Base-by-base conservation (phyloP, 306 rosid genomes). In the Alnus rubra region DNA sequence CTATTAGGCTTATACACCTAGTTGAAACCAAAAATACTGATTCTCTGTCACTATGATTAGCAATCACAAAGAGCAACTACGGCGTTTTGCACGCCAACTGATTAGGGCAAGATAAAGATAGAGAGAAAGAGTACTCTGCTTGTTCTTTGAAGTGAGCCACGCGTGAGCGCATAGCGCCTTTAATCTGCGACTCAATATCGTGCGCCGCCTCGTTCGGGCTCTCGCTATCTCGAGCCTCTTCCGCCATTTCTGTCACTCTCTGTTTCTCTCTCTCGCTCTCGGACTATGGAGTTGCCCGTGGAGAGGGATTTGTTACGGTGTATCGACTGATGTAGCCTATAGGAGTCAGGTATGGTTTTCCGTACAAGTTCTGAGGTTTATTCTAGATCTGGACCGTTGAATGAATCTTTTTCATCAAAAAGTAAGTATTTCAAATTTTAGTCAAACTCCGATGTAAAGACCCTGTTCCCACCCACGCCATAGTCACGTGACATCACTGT, bases 131-230 rank as follows among this genome's bases (percentile, higher is more conserved):
- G 39, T 60, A 93, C 98, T 91, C 91, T 55, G 98, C 81, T 83
- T 88, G 97, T 62, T 91, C 87, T 74, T 91, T 93, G 89, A 91
- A 91, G 88, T 91, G 83, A 64, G 88, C n/a, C 82, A 90, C 77
- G 80, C 93, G 94, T 18, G 88, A 81, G 69, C 55, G 84, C 91
- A 93, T 89, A 42, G 94, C 92, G 18, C 44, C 73, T 44, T 84
- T 65, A 83, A 93, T 87, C 82, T 85, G 87, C 3, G 91, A 84
- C 86, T 91, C 90, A 7, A 91, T 63, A 47, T 75, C 89, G 8
- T 28, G 80, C 11, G 63, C 56, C 58, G 55, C 78, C 3, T 58
- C 79, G 4, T 68, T 74, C 35, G 62, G 60, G 55, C 56, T 69
- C 84, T 87, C 84, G 80, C 69, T 77, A 31, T 83, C 89, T 33